Percentiles rank a stretch among this genome's conserved stretches.
Conservation (phyloP, 2,329 filamentous ascomycete genomes). For the Diaporthe caulivora region DNA sequence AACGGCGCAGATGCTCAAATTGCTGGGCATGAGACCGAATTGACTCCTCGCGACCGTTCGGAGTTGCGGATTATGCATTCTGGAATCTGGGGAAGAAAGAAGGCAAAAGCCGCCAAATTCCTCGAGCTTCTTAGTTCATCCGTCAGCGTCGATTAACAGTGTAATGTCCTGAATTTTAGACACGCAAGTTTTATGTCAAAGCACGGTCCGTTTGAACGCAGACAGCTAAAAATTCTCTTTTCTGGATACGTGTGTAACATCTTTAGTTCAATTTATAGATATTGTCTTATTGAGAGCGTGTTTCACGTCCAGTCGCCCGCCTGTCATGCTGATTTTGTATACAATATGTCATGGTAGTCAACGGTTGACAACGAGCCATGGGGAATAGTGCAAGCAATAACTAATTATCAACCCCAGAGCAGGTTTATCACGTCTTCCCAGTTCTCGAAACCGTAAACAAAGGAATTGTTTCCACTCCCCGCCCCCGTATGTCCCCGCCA, state of each 20-base stretch:
- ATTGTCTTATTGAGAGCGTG: no score
- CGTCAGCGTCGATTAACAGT: no score
- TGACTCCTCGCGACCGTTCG: not conserved
- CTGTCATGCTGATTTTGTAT: not conserved
- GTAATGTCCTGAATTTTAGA: no score
- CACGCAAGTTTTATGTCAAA: no score
- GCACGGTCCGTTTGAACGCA: no score
- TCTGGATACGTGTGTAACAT: no score
- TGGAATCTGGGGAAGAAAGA: no score
- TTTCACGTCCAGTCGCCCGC: no score
- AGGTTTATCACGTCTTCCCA: not conserved
- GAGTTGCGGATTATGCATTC: not conserved
- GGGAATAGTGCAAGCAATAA: no score
- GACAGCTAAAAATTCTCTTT: no score
- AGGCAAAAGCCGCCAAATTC: not conserved
- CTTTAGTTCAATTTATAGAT: no score
- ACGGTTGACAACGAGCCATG: accelerated
- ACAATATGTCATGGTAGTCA: not conserved
- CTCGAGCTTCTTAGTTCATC: not conserved
- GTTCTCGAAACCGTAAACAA: not conserved
- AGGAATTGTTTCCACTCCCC: not conserved
- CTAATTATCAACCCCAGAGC: not conserved
- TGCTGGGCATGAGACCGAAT: not conserved
- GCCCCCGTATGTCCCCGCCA: not conserved
- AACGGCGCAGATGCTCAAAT: not conserved